Evolutionary conservation across 495 filamentous ascomycete genomes (phyloP).

Genomic region (Oleoguttula mirabilis): DNA sequence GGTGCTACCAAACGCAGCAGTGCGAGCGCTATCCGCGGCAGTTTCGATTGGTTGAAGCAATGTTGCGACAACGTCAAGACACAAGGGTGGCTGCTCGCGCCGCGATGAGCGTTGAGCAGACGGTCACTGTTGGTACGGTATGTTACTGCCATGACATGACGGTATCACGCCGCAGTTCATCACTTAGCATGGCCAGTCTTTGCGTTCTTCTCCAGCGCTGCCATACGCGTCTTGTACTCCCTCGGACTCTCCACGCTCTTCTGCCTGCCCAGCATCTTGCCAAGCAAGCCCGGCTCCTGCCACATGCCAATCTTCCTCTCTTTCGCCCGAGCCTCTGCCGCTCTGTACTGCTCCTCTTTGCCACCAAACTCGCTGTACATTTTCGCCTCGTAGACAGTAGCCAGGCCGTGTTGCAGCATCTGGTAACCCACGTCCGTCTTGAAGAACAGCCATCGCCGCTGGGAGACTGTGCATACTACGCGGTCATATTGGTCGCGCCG

Average conservation of each 20-base stretch:
- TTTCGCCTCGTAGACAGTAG: conserved; percentile 87
- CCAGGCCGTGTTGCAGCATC: conserved; percentile 73
- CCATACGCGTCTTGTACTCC: conserved; percentile 68
- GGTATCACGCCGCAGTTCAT: not conserved
- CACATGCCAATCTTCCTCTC: conserved; percentile 63
- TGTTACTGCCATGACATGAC: too few species aligned
- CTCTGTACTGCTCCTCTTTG: conserved; percentile 51
- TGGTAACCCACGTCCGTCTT: conserved; percentile 69
- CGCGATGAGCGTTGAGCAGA: too few species aligned
- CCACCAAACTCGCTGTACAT: conserved; percentile 74
- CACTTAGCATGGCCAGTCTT: conserved; percentile 21
- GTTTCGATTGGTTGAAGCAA: too few species aligned
- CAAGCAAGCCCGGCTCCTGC: conserved; percentile 16
- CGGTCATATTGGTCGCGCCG: conserved; percentile 83
- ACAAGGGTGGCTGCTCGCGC: too few species aligned
- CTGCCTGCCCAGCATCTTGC: conserved; percentile 21
- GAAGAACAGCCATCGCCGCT: conserved; percentile 36
- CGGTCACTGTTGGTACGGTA: too few species aligned
- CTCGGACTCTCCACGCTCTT: conserved; percentile 66
- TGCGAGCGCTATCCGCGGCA: too few species aligned
- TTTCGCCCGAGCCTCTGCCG: conserved; percentile 61
- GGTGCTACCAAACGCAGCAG: too few species aligned
- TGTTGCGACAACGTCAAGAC: too few species aligned
- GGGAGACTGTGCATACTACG: conserved; percentile 69
- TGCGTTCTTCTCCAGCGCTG: conserved; percentile 34